These are phyloP conservation scores for Blepharisma stoltei DNA, from an alignment of 73 alveolate species.

Conservation along the genomic window DNA sequence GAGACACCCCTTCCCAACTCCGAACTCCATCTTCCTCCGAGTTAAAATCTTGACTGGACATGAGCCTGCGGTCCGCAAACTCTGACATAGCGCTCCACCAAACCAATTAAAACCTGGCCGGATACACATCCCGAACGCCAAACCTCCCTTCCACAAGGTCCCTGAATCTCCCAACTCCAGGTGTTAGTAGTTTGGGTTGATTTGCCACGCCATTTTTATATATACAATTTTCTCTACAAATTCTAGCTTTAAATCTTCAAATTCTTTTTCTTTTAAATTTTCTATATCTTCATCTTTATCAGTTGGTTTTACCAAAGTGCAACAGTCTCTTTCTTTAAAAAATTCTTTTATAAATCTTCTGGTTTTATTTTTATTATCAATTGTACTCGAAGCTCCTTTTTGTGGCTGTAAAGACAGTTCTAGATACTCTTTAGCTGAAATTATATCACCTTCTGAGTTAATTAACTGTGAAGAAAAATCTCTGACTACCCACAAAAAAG, in stretches of 20 bases:
- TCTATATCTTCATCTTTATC: conserved; percentile 88
- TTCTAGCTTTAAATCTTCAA: conserved; percentile 85
- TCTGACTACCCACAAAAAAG: conserved; percentile 95
- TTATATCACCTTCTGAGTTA: conserved; percentile 87
- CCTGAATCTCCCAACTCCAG: too few species aligned
- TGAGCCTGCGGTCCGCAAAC: too few species aligned
- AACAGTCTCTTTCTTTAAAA: conserved; percentile 96
- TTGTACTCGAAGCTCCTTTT: conserved; percentile 74
- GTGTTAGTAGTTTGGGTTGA: too few species aligned
- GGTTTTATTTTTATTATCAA: conserved; percentile 88
- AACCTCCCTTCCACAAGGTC: too few species aligned
- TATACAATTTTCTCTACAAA: conserved; percentile 86
- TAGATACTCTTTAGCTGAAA: conserved; percentile 89
- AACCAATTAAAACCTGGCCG: too few species aligned
- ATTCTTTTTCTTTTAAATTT: conserved; percentile 75
- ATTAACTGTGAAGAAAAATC: conserved; percentile 92
- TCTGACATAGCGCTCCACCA: too few species aligned
- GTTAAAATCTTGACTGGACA: too few species aligned
- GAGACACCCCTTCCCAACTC: too few species aligned
- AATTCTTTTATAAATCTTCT: conserved; percentile 89
- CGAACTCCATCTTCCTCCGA: too few species aligned
- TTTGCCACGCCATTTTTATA: too few species aligned
- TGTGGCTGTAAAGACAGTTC: conserved; percentile 79
- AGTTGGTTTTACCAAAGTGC: conserved; percentile 92
- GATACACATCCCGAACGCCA: too few species aligned